phyloP scores from a whole-genome alignment of 2,329 filamentous ascomycete genomes.

The Corinectria fuckeliana region DNA sequence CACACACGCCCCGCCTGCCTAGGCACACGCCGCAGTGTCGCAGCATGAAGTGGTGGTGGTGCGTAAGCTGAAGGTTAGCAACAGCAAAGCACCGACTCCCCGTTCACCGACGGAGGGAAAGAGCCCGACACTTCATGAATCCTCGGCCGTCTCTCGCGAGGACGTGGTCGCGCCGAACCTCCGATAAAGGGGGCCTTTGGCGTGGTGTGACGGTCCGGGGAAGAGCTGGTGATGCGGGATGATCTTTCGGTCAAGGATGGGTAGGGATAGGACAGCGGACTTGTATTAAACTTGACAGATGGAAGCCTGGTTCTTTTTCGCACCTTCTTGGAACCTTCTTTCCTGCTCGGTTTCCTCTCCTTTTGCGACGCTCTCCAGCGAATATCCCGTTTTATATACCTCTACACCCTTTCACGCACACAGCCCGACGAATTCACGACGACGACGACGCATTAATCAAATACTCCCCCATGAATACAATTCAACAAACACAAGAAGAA shows the following conservation, averaged over 20 bases:
- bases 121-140: not conserved
- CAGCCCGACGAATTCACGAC: not conserved
- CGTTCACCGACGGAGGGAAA: slow-evolving; percentile 8
- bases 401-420: not conserved
- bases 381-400: not conserved
- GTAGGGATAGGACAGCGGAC: not conserved
- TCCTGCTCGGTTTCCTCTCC: not conserved
- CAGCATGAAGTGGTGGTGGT: too few species aligned
- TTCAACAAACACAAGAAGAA: too few species aligned
- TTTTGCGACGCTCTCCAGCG: not conserved
- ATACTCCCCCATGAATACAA: too few species aligned
- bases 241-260: not conserved
- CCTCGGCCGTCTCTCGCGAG: not conserved
- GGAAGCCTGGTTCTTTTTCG: not conserved
- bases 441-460: not conserved
- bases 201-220: not conserved
- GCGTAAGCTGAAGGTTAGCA: not conserved
- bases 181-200: slow-evolving; percentile 8
- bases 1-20: not conserved
- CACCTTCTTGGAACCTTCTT: not conserved
- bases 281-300: not conserved
- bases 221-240: not conserved
- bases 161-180: not conserved
- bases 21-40: slow-evolving; percentile 14
- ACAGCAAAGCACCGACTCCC: not conserved